These are phyloP conservation scores for Ogataea philodendri DNA, from an alignment of 805 yeast species.

Conservation along the genomic window DNA sequence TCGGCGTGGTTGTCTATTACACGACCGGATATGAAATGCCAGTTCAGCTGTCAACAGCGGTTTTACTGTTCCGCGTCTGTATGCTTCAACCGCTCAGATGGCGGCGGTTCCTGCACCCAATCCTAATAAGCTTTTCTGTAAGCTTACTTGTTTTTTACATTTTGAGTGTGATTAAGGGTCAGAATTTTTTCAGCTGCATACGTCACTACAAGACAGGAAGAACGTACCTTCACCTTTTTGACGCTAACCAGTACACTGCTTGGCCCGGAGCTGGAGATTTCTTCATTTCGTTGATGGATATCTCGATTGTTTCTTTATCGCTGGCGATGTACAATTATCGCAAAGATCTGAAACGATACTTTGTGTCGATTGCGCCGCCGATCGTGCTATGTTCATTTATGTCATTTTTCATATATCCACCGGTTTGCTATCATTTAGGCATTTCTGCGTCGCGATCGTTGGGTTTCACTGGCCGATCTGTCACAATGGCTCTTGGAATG, in stretches of 20 bases:
- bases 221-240: conserved; percentile 59
- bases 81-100: conserved; percentile 44
- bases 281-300: conserved; percentile 67
- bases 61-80: conserved; percentile 52
- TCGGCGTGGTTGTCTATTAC: conserved; percentile 62
- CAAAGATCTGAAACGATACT: conserved; percentile 57
- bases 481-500: conserved; percentile 75
- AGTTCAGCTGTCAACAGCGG: conserved; percentile 59
- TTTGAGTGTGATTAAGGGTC: conserved; percentile 50
- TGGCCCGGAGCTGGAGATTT: conserved; percentile 86
- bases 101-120: conserved; percentile 65
- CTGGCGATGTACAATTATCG: conserved; percentile 78
- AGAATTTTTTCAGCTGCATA: conserved; percentile 52
- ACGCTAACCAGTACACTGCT: conserved; percentile 32
- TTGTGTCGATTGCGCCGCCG: conserved; percentile 58
- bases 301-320: conserved; percentile 71
- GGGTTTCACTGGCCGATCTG: conserved; percentile 78
- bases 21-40: conserved; percentile 55
- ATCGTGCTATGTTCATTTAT: conserved; percentile 52
- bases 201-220: conserved; percentile 65
- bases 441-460: conserved; percentile 58
- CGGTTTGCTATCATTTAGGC: conserved; percentile 63
- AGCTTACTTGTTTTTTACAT: conserved; percentile 63
- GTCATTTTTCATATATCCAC: conserved; percentile 68
- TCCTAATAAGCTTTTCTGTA: conserved; percentile 61